Conservation (phyloP, 1,284 basidiomycete genomes). For the Ganoderma boninense region DNA sequence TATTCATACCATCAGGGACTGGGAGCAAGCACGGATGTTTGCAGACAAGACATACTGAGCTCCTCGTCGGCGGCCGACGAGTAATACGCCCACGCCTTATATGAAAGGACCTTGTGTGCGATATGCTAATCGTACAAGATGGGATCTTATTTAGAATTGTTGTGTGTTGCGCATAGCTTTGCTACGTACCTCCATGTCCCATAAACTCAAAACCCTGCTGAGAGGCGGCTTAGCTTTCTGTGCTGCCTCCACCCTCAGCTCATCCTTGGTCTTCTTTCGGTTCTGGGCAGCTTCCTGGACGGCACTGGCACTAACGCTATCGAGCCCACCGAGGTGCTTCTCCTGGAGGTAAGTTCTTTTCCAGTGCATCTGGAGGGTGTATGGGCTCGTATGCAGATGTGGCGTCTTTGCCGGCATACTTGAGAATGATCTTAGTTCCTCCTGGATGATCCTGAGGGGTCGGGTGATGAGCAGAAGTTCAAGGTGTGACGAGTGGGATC, state of each 20-base stretch:
- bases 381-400: conserved; percentile 78
- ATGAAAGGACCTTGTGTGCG: conserved; percentile 71
- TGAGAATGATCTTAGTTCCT: conserved; percentile 79
- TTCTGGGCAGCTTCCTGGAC: conserved; percentile 51
- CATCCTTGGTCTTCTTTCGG: conserved; percentile 71
- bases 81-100: conserved; percentile 85
- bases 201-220: conserved; percentile 72
- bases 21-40: conserved; percentile 10
- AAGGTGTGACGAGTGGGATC: background rate
- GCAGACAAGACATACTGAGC: conserved; percentile 59
- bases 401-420: conserved; percentile 83
- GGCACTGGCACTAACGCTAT: conserved; percentile 56
- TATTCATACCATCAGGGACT: conserved; percentile 39
- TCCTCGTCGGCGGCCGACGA: conserved; percentile 85
- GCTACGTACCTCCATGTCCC: conserved; percentile 77
- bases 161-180: background rate
- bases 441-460: conserved; percentile 80
- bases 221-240: conserved; percentile 70
- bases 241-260: conserved; percentile 71
- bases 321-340: conserved; percentile 78
- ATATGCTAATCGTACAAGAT: conserved; percentile 47
- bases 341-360: conserved; percentile 70
- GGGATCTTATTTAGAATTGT: background rate
- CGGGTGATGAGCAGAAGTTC: background rate
- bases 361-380: conserved; percentile 76